Evolutionary conservation across 106 monocot genomes (phyloP).

Genomic region (Allium fistulosum): DNA sequence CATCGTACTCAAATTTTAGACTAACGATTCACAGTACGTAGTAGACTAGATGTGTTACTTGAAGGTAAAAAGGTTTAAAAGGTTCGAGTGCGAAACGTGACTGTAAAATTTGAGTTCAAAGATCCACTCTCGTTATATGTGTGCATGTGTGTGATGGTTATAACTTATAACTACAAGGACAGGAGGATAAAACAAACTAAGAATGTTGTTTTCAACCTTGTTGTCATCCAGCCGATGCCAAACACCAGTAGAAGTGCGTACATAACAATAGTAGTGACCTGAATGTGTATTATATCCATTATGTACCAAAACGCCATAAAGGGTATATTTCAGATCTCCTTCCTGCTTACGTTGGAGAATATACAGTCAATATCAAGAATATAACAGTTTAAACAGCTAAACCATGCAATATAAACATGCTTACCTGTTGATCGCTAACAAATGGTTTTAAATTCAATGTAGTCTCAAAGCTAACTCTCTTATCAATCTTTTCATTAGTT

Average conservation of each 20-base stretch:
- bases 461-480: slow-evolving; percentile 57
- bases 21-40: no score
- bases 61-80: no score
- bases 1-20: no score
- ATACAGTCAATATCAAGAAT: no score
- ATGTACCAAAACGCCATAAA: slow-evolving; percentile 80
- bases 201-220: slow-evolving; percentile 24
- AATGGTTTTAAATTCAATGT: slow-evolving; percentile 78
- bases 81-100: no score
- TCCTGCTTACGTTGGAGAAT: slow-evolving; percentile 34
- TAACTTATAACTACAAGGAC: no score
- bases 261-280: slow-evolving; percentile 75
- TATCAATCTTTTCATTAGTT: slow-evolving; percentile 76
- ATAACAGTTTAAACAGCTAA: no score
- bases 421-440: slow-evolving; percentile 69
- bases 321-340: slow-evolving; percentile 51
- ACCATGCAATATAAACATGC: slow-evolving; percentile 8
- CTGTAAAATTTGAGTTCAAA: no score
- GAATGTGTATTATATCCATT: slow-evolving; percentile 68
- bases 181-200: no score
- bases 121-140: no score
- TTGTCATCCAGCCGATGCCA: slow-evolving; percentile 81
- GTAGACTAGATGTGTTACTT: no score
- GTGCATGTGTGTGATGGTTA: no score
- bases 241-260: slow-evolving; percentile 61